Conservation (phyloP, 768 basidiomycete genomes). For the Kwoniella pini region DNA sequence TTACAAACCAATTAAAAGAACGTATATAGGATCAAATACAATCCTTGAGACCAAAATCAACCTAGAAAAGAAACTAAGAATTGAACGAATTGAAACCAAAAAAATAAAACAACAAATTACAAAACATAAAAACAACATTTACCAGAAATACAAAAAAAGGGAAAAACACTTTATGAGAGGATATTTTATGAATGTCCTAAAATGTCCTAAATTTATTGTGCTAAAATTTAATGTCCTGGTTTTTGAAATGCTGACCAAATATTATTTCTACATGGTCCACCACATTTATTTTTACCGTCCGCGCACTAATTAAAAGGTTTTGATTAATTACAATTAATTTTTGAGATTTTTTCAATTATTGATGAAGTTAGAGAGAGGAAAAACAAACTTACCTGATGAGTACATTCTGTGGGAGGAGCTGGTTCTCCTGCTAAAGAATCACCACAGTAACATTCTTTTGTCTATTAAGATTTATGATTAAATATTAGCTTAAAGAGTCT, state of each 20-base stretch:
- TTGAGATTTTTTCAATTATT: background rate
- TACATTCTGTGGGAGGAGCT: slow-evolving; percentile 19
- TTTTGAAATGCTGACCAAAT: slow-evolving; percentile 32
- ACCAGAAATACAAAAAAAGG: no score
- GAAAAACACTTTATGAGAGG: no score
- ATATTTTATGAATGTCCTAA: no score
- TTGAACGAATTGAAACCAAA: background rate
- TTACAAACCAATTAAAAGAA: background rate
- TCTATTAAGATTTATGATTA: background rate
- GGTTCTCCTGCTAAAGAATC: slow-evolving; percentile 18
- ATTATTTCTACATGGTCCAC: slow-evolving; percentile 34
- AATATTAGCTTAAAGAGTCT: background rate
- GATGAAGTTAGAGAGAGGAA: background rate
- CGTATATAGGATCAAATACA: background rate
- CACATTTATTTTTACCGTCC: slow-evolving; percentile 28
- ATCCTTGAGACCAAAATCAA: no score
- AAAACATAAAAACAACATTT: no score
- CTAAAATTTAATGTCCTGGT: slow-evolving; percentile 13
- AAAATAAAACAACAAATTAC: background rate
- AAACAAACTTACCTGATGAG: slow-evolving; percentile 16
- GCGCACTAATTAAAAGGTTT: slow-evolving; percentile 14
- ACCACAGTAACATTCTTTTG: slow-evolving; percentile 32
- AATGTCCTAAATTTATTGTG: background rate
- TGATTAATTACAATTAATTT: background rate
- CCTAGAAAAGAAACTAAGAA: background rate